Percentiles rank a stretch among this genome's conserved stretches.
phyloP scores from a whole-genome alignment of 2,329 filamentous ascomycete species.

The Lachnellula subtilissima region DNA sequence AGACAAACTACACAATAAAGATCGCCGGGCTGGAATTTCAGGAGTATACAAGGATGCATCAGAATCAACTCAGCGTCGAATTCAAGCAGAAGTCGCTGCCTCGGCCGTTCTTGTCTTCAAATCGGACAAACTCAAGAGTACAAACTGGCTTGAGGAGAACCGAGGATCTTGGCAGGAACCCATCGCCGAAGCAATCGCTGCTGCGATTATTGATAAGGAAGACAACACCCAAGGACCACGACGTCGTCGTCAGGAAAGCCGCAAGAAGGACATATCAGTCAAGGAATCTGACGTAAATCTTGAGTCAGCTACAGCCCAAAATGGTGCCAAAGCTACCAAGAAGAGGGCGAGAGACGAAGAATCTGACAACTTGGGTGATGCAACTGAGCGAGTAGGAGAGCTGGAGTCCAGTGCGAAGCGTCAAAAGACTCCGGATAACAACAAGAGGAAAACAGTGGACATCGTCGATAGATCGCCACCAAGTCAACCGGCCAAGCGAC shows the following conservation, averaged over 20 bases:
- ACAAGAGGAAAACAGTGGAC: too few species aligned
- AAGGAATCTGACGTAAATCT: background rate
- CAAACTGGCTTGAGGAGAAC: conserved; percentile 10
- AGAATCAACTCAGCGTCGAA: conserved; percentile 27
- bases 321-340: too few species aligned
- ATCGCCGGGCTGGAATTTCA: conserved; percentile 8
- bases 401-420: too few species aligned
- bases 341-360: too few species aligned
- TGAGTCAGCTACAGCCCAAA: background rate
- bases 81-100: conserved; percentile 14
- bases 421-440: too few species aligned
- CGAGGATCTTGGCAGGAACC: conserved; percentile 16
- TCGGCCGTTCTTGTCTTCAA: conserved; percentile 29
- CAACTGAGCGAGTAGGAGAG: too few species aligned
- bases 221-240: conserved; percentile 3
- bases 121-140: conserved; percentile 26
- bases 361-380: too few species aligned
- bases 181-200: conserved; percentile 3
- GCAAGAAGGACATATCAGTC: background rate
- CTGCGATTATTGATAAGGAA: conserved; percentile 3
- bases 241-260: background rate
- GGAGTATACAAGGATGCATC: conserved; percentile 16
- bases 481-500: too few species aligned
- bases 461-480: too few species aligned
- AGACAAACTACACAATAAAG: conserved; percentile 2